A percentile compares a stretch with the other conserved stretches of the same genome.
Conservation (phyloP, 2,329 filamentous ascomycete species). For the Myriosclerotinia duriaeana region DNA sequence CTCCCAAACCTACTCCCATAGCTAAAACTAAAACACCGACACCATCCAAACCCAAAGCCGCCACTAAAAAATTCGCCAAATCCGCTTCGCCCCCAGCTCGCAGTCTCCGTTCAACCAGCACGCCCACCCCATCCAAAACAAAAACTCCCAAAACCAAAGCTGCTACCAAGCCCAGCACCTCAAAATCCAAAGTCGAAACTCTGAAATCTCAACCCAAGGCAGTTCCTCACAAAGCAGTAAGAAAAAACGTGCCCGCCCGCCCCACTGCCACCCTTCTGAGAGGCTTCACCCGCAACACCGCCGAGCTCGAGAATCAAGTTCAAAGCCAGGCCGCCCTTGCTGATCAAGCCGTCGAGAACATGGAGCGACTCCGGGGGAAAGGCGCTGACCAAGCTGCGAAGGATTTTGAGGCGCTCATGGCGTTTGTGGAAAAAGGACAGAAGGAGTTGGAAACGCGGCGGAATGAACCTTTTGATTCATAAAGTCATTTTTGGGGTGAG, state of each 20-base stretch:
- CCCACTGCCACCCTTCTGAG: neutral
- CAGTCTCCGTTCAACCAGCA: neutral
- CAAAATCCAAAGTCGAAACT: neutral
- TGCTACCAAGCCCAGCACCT: neutral
- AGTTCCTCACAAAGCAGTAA: neutral
- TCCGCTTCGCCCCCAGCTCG: neutral
- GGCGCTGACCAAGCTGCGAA: neutral
- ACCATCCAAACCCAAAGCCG: neutral
- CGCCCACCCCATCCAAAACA: neutral
- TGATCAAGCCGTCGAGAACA: neutral
- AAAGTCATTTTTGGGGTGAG: neutral
- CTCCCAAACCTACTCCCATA: neutral
- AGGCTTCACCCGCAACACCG: neutral
- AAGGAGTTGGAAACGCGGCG: constrained; percentile 5
- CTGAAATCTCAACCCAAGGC: neutral
- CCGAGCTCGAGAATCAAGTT: neutral
- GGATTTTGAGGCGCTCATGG: constrained; percentile 10
- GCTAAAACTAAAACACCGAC: neutral
- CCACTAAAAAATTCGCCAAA: neutral
- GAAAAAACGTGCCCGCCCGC: neutral
- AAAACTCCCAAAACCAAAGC: neutral
- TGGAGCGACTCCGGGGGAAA: neutral
- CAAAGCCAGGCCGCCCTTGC: neutral
- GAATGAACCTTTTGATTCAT: neutral
- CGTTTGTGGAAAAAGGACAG: neutral